Conservation (phyloP, 148 eudicot genomes). For the Cornus controversa region DNA sequence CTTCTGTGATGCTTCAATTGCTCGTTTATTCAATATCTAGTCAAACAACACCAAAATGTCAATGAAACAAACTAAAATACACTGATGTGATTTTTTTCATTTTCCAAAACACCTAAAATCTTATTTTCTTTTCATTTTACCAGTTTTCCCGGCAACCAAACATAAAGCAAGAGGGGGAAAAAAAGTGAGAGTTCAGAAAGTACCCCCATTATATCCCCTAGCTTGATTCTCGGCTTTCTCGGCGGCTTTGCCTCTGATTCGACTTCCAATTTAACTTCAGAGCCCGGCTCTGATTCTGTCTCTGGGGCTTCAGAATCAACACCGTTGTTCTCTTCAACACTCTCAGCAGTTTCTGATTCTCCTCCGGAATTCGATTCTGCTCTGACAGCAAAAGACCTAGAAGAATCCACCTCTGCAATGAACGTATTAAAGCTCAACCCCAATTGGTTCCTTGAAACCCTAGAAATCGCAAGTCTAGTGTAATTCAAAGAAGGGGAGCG, state of each 20-base stretch:
- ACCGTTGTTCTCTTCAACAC: too few species aligned
- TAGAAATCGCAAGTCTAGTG: conserved; percentile 17
- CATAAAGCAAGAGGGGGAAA: not conserved
- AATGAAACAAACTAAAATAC: not conserved
- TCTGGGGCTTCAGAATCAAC: conserved; percentile 27
- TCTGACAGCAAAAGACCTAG: conserved; percentile 42
- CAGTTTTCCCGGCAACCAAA: not conserved
- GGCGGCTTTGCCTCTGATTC: conserved; percentile 40
- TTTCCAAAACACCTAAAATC: not conserved
- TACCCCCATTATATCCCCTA: conserved; percentile 95
- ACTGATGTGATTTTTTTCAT: not conserved
- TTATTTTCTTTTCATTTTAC: not conserved
- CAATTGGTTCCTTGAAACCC: conserved; percentile 21
- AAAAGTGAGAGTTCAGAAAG: not conserved
- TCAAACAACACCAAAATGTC: not conserved
- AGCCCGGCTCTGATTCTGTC: conserved; percentile 7
- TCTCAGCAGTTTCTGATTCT: conserved; percentile 20
- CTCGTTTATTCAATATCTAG: conserved; percentile 84
- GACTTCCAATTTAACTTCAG: conserved; percentile 15
- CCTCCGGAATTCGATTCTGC: conserved; percentile 48
- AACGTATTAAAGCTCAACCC: conserved; percentile 22
- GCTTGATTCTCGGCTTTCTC: conserved; percentile 45
- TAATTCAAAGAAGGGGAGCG: conserved; percentile 30
- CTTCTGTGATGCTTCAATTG: conserved; percentile 63
- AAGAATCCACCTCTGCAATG: conserved; percentile 18